Conservation (phyloP, 2,329 filamentous ascomycete genomes). For the Exophiala alcalophila region DNA sequence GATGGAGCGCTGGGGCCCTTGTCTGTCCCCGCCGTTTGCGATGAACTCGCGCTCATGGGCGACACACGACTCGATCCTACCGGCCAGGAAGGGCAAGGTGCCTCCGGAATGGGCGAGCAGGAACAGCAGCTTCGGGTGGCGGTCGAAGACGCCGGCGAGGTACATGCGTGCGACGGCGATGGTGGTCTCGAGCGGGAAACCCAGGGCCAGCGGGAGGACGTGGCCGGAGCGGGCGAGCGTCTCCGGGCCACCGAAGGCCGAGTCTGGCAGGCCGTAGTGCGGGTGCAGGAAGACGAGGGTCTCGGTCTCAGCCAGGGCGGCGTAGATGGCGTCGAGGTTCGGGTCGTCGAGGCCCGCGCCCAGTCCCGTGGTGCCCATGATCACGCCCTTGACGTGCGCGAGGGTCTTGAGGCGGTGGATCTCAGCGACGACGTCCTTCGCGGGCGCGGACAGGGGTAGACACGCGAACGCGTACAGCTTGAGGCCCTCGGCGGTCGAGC, state of each 20-base stretch:
- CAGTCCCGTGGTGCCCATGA: slow-evolving; percentile 80
- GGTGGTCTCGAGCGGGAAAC: slow-evolving; percentile 89
- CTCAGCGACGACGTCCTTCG: slow-evolving; percentile 60
- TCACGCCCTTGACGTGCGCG: slow-evolving; percentile 74
- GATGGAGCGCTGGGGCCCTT: slow-evolving; percentile 55
- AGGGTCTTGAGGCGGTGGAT: slow-evolving; percentile 62
- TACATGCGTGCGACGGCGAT: slow-evolving; percentile 87
- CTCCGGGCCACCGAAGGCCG: slow-evolving; percentile 76
- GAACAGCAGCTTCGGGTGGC: slow-evolving; percentile 65
- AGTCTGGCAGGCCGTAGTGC: slow-evolving; percentile 80
- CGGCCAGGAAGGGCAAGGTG: slow-evolving; percentile 82
- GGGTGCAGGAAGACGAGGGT: slow-evolving; percentile 81
- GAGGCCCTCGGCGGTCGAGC: slow-evolving; percentile 19
- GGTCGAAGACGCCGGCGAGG: slow-evolving; percentile 79
- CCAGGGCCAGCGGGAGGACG: slow-evolving; percentile 78
- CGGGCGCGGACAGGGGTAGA: slow-evolving; percentile 69
- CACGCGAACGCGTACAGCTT: slow-evolving; percentile 80
- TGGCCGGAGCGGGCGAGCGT: slow-evolving; percentile 73
- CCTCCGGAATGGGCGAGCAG: slow-evolving; percentile 85
- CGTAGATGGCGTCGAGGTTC: slow-evolving; percentile 67
- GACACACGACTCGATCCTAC: slow-evolving; percentile 83
- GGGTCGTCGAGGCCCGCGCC: slow-evolving; percentile 79
- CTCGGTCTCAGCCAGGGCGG: slow-evolving; percentile 61
- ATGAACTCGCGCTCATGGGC: slow-evolving; percentile 75
- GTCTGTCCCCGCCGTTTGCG: slow-evolving; percentile 59